phyloP scores from a whole-genome alignment of 2,329 filamentous ascomycete genomes.

The Ambrosiella cleistominuta region DNA sequence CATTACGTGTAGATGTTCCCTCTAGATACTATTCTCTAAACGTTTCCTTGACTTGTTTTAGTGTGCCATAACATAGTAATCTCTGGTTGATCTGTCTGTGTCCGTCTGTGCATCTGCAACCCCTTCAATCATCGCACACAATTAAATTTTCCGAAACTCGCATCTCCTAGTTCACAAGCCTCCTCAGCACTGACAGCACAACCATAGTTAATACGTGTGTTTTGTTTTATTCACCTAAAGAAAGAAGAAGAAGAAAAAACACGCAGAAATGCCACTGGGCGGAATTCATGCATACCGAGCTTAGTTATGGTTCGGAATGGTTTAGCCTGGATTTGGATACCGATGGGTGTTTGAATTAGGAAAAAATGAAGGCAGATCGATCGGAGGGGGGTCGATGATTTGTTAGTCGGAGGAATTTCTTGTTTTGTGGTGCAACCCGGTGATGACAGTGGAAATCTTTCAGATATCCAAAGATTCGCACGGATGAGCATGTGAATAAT shows the following conservation, averaged over 20 bases:
- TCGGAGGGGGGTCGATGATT: not conserved
- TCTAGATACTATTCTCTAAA: not conserved
- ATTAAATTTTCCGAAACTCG: not conserved
- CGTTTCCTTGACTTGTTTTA: not conserved
- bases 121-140: not conserved
- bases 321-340: no score
- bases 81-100: not conserved
- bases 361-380: not conserved
- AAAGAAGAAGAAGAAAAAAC: not conserved
- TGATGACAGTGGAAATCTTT: no score
- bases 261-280: not conserved
- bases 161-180: not conserved
- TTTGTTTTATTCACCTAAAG: not conserved
- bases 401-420: no score
- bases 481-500: no score
- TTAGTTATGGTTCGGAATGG: no score
- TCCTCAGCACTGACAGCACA: no score
- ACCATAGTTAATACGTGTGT: not conserved
- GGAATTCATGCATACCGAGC: no score
- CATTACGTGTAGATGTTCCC: not conserved
- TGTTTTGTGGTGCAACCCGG: no score
- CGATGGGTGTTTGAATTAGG: not conserved
- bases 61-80: not conserved
- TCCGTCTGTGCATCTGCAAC: not conserved
- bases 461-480: no score